Base-by-base conservation (phyloP, 2,329 filamentous ascomycete genomes). In the Talaromyces sp. region DNA sequence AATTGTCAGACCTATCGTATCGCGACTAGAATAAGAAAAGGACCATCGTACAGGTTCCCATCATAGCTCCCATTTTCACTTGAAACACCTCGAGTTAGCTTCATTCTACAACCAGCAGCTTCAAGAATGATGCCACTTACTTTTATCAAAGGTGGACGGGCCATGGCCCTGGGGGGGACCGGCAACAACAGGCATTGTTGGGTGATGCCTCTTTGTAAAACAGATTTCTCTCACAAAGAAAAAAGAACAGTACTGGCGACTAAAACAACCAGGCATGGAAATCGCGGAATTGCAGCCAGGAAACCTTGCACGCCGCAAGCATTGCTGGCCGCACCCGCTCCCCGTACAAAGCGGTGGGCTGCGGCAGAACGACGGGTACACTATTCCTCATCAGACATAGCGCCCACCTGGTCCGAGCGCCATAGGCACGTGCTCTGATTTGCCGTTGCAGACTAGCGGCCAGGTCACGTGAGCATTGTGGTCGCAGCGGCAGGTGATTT, bases 31-130 rank as follows among this genome's bases (percentile, higher is more conserved):
- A 41, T 55, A 21, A 24, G 57, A 60, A 50, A 59, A 53, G 12
- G 11, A 11, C 9, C 26, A 59, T 85, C 92, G 70, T 89, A 97
- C 93, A 95, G 75, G 92, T 91, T 68, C 94, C 94, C 92, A 97
- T 97, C 88, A 99, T 88, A 64, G 90, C 92, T 69, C 94, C 94
- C 92, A 97, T 97, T 83, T 96, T 97, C 76, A 92, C 92, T 96
- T 74, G 61, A 74, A 73, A 66, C 60, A 57, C 58, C 70, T 58
- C 70, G 61, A 48, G 46, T 58, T 54, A 59, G 41, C 46, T 26
- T 38, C 21, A 11, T 58, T 52, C 38, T 59, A 55, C 24, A 46
- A 46, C 43, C 2, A n/a, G 41, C 35, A 57, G 32, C 61, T 55
- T 12, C n/a, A 12, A 24, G 24, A 24, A 26, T 29, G 26, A 52